phyloP scores from a whole-genome alignment of 345 rosid genomes.

The Eutrema heterophyllum region DNA sequence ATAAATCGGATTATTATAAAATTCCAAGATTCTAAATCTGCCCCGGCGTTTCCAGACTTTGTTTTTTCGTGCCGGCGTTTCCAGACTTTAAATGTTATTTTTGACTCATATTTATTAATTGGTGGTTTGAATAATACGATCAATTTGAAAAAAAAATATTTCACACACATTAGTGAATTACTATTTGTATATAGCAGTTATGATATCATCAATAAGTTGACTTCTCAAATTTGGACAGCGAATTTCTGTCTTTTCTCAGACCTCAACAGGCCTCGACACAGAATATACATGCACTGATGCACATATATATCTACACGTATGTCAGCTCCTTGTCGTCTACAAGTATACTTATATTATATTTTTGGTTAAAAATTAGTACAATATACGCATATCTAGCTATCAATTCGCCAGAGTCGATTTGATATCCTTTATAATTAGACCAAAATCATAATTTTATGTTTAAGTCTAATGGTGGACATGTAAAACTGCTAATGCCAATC shows the following conservation, averaged over 20 bases:
- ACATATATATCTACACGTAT: background rate
- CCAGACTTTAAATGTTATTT: constrained; percentile 21
- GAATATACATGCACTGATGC: constrained; percentile 7
- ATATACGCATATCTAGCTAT: constrained; percentile 9
- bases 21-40: constrained; percentile 13
- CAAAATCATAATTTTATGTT: background rate
- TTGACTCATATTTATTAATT: background rate
- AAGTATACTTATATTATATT: background rate
- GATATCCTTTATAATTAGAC: background rate
- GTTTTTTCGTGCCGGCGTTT: background rate
- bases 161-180: background rate
- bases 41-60: constrained; percentile 23
- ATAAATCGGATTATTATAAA: background rate
- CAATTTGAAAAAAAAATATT: background rate
- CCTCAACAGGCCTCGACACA: constrained; percentile 11
- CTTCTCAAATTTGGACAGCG: constrained; percentile 1
- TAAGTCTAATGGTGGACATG: background rate
- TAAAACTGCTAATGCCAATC: background rate
- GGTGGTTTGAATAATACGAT: background rate
- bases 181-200: background rate
- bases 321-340: background rate
- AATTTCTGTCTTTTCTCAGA: constrained; percentile 21
- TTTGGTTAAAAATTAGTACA: background rate
- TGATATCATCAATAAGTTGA: constrained; percentile 28
- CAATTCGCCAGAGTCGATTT: background rate